Percentiles rank a stretch among this genome's conserved stretches.
Conservation (phyloP, 2,329 filamentous ascomycete species). For the Trichoderma arundinaceum region DNA sequence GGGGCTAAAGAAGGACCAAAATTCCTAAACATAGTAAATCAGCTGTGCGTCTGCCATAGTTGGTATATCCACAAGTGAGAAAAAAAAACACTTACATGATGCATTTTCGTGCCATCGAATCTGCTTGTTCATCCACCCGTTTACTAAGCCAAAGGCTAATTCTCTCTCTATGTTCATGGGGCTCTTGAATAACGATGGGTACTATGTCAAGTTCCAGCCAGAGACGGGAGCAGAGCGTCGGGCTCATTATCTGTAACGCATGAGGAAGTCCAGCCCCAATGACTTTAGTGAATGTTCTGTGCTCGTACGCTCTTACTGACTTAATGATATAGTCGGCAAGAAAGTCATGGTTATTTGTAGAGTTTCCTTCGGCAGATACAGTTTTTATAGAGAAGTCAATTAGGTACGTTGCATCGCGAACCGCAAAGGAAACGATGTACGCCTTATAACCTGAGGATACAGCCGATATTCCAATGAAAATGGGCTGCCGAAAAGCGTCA, state of each 20-base stretch:
- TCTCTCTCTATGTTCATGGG: constrained; percentile 49
- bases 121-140: constrained; percentile 79
- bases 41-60: neutral
- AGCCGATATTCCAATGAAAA: constrained; percentile 68
- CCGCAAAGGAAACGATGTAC: constrained; percentile 67
- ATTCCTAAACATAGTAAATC: constrained; percentile 50
- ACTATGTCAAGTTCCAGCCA: constrained; percentile 81
- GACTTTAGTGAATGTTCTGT: constrained; percentile 73
- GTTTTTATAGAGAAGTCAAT: constrained; percentile 72
- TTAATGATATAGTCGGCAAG: constrained; percentile 66
- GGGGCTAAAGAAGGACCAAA: constrained; percentile 77
- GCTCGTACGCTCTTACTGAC: constrained; percentile 64
- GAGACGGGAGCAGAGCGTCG: constrained; percentile 69
- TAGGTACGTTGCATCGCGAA: constrained; percentile 76
- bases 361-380: constrained; percentile 42
- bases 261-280: constrained; percentile 73
- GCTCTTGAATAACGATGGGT: constrained; percentile 65
- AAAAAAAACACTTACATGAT: constrained; percentile 61
- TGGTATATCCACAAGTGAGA: too few species aligned
- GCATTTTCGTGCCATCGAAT: constrained; percentile 80
- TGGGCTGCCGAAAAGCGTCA: constrained; percentile 34
- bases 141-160: constrained; percentile 58
- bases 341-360: constrained; percentile 36
- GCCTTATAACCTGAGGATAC: constrained; percentile 56
- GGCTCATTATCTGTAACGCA: constrained; percentile 64